Percentiles rank a stretch among this genome's conserved stretches.
These are phyloP conservation scores for Cyclocybe cylindracea DNA, from an alignment of 768 basidiomycete species.

Conservation along the genomic window DNA sequence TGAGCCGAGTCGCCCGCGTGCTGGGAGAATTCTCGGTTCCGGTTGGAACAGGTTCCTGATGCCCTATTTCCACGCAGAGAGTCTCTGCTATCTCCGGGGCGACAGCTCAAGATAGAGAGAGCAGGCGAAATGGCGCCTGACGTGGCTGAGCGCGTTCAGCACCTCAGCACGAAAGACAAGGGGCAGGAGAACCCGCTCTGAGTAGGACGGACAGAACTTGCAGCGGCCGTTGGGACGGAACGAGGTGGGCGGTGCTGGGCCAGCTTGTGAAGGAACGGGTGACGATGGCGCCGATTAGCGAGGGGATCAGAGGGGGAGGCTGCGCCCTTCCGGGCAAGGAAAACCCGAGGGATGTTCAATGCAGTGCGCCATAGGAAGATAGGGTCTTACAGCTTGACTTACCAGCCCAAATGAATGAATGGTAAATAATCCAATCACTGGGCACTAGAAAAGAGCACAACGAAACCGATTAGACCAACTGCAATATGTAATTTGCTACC, in stretches of 20 bases:
- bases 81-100: conserved; percentile 68
- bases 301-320: conserved; percentile 10
- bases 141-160: conserved; percentile 80
- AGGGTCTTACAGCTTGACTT: conserved; percentile 82
- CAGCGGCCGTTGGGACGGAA: background rate
- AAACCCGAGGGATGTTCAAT: conserved; percentile 68
- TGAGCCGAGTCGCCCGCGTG: conserved; percentile 41
- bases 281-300: conserved; percentile 16
- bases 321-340: conserved; percentile 14
- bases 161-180: conserved; percentile 86
- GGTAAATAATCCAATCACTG: background rate
- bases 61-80: conserved; percentile 50
- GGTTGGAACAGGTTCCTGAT: conserved; percentile 42
- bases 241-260: conserved; percentile 13
- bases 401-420: conserved; percentile 6
- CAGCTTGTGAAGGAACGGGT: conserved; percentile 2
- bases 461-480: conserved; percentile 69
- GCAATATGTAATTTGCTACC: conserved; percentile 64
- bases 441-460: conserved; percentile 12
- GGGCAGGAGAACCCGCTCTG: conserved; percentile 50
- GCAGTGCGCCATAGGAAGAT: conserved; percentile 76
- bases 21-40: conserved; percentile 42
- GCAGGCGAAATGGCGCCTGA: conserved; percentile 80
- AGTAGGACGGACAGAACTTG: conserved; percentile 10
- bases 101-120: conserved; percentile 81